Evolutionary conservation across 352 stramenopile species (phyloP).

Genomic region (Blastocystis sp.): DNA sequence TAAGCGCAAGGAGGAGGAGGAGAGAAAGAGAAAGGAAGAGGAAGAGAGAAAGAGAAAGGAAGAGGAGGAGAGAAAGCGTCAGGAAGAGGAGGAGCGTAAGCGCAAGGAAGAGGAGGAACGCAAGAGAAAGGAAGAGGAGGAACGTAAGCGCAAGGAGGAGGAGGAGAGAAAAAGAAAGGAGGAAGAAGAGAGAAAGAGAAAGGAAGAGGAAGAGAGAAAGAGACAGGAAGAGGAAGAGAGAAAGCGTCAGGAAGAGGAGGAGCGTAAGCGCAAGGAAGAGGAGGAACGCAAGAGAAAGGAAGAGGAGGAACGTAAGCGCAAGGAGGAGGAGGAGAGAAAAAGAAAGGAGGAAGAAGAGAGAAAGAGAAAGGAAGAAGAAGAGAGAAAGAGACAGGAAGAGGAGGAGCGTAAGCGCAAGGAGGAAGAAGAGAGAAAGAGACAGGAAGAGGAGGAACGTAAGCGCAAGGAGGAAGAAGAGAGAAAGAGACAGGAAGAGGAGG

Average conservation of each 20-base stretch:
- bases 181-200: neutral
- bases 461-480: neutral
- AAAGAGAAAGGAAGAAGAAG: neutral
- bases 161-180: neutral
- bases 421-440: neutral
- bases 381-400: neutral
- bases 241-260: neutral
- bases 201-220: neutral
- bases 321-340: neutral
- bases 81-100: neutral
- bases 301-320: neutral
- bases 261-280: neutral
- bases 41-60: neutral
- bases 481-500: neutral
- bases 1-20: neutral
- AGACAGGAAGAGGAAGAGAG: neutral
- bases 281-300: neutral
- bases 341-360: neutral
- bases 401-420: neutral
- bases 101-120: neutral
- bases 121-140: neutral
- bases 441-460: neutral
- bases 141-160: neutral
- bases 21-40: neutral
- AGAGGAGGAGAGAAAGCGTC: neutral